phyloP scores from a whole-genome alignment of 768 basidiomycete species.

The Grammothele lineata region DNA sequence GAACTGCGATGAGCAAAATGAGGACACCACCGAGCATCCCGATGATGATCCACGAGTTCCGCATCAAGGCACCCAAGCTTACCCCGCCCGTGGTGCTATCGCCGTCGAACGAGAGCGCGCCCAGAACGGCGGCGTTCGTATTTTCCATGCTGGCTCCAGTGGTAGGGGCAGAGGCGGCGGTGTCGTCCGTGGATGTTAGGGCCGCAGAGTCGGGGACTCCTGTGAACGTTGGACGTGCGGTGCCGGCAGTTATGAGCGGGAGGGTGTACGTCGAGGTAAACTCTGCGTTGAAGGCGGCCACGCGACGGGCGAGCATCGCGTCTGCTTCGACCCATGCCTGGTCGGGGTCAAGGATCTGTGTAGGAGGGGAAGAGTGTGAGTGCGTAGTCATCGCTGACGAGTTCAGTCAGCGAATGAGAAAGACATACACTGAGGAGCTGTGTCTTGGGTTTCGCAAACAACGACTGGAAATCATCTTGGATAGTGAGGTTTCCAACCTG shows the following conservation, averaged over 20 bases:
- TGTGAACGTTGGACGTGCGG: not conserved
- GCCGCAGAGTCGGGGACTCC: not conserved
- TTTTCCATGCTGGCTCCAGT: too few species aligned
- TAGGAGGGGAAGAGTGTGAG: not conserved
- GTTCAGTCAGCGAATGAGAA: too few species aligned
- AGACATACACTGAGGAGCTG: slow-evolving; percentile 15
- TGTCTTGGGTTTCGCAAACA: slow-evolving; percentile 4
- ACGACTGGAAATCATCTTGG: not conserved
- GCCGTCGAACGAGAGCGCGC: not conserved
- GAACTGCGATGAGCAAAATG: slow-evolving; percentile 1
- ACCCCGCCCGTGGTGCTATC: not conserved
- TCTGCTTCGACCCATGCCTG: slow-evolving; percentile 6
- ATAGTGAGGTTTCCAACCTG: too few species aligned
- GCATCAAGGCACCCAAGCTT: not conserved
- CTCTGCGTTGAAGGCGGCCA: not conserved
- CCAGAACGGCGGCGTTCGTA: not conserved
- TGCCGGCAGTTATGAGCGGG: not conserved
- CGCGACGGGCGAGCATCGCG: not conserved
- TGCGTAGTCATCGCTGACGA: too few species aligned
- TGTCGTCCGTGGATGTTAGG: not conserved
- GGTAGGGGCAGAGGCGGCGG: too few species aligned
- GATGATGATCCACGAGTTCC: slow-evolving; percentile 8
- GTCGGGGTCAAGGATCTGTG: not conserved
- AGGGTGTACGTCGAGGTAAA: not conserved
- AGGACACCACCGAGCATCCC: slow-evolving; percentile 6